Conservation (phyloP, 768 basidiomycete species). For the Amanita rubescens region DNA sequence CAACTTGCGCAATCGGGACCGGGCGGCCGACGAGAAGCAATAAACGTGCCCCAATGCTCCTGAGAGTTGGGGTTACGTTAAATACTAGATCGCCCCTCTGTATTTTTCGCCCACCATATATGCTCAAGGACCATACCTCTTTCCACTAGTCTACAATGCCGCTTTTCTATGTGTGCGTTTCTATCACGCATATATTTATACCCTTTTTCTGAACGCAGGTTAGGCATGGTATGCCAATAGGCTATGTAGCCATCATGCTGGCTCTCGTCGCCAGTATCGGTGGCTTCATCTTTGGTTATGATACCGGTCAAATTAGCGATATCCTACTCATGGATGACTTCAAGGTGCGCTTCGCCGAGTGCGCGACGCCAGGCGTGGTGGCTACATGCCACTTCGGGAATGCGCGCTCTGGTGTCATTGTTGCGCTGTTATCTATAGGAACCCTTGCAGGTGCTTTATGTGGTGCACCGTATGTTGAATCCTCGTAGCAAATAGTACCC, state of each 20-base stretch:
- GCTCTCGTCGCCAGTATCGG: slow-evolving; percentile 67
- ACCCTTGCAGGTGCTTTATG: slow-evolving; percentile 55
- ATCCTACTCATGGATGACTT: slow-evolving; percentile 71
- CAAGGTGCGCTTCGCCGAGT: slow-evolving; percentile 51
- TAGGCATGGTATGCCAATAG: slow-evolving; percentile 56
- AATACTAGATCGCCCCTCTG: not conserved
- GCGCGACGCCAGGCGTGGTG: slow-evolving; percentile 30
- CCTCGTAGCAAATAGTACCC: not conserved
- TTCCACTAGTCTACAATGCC: not conserved
- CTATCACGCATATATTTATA: not conserved
- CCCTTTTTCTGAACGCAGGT: not conserved
- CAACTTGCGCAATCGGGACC: too few species aligned
- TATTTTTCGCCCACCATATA: not conserved
- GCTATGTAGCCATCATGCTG: slow-evolving; percentile 54
- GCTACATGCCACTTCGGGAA: slow-evolving; percentile 44
- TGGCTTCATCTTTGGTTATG: slow-evolving; percentile 62
- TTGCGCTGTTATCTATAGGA: slow-evolving; percentile 64
- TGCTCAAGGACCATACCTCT: not conserved
- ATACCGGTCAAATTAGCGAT: slow-evolving; percentile 74
- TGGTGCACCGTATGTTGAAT: slow-evolving; percentile 49
- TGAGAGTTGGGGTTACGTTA: not conserved
- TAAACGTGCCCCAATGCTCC: not conserved
- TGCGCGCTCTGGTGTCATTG: slow-evolving; percentile 59
- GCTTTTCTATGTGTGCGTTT: not conserved
- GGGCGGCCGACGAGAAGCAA: not conserved